A percentile compares a stretch with the other conserved stretches of the same genome.
Evolutionary conservation across 352 stramenopile genomes (phyloP).

Genomic region (Globisporangium megalacanthum): DNA sequence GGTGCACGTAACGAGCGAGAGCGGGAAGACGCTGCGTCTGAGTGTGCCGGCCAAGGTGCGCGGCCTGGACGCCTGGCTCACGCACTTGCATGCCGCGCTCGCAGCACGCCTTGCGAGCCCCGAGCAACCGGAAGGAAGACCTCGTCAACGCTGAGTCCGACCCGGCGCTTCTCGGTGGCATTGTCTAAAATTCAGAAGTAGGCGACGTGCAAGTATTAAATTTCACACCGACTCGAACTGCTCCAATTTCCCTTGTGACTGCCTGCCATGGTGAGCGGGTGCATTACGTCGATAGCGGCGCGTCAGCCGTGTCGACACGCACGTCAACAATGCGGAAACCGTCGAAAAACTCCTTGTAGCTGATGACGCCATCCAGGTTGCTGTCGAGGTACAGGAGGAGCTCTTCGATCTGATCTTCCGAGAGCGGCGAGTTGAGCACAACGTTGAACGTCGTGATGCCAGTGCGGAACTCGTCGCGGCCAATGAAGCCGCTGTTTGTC

Average conservation of each 20-base stretch:
- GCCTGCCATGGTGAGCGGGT: background rate
- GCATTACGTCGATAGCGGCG: background rate
- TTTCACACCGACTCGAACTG: too few relatives aligned
- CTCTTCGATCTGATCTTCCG: slow-evolving; percentile 89
- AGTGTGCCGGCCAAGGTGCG: slow-evolving; percentile 1
- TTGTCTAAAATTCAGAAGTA: too few relatives aligned
- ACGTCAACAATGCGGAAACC: slow-evolving; percentile 88
- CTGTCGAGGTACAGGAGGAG: slow-evolving; percentile 84
- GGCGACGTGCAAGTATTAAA: too few relatives aligned
- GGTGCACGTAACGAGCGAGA: slow-evolving; percentile 1
- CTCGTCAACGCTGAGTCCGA: too few relatives aligned
- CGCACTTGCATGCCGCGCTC: slow-evolving; percentile 4
- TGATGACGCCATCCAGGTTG: slow-evolving; percentile 88
- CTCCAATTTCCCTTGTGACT: too few relatives aligned
- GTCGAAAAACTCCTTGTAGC: slow-evolving; percentile 93
- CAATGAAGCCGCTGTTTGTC: slow-evolving; percentile 75
- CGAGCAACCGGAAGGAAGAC: background rate
- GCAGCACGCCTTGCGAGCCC: background rate
- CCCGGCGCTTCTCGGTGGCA: too few relatives aligned
- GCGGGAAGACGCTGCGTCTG: slow-evolving; percentile 18
- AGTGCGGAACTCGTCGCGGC: slow-evolving; percentile 78
- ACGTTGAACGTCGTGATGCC: slow-evolving; percentile 87
- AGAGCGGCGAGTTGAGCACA: slow-evolving; percentile 87
- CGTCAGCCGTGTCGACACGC: slow-evolving; percentile 21
- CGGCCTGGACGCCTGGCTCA: slow-evolving; percentile 6